Evolutionary conservation across 345 rosid genomes (phyloP), one percentile per base, ranked within the genome.

Genomic region (Melastoma malabathricum): DNA sequence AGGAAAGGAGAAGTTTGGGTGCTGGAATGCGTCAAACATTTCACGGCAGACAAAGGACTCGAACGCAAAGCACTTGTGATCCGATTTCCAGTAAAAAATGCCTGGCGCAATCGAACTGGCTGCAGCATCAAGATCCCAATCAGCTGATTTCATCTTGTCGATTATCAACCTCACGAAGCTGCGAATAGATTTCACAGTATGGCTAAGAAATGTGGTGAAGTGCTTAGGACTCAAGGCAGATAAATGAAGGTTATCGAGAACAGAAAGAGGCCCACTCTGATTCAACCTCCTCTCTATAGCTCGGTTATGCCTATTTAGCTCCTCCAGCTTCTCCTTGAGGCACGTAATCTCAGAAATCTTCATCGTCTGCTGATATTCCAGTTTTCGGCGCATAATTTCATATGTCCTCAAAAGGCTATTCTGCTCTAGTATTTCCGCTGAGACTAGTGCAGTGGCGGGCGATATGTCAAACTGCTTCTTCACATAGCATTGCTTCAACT

Each of bases 351-450:
- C 96, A 1, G 93, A 84, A 15, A 84, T 89, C 68, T 82, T 92
- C 52, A 80, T 82, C 72, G 64, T 73, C 25, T 71, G 17, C 69
- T 92, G 87, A 60, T 82, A 68, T 56, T 88, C 97, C 57, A 83
- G 51, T 62, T 83, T 88, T 76, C 68, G 85, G 59, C 79, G 79
- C 77, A 62, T 73, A 34, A 79, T 67, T 54, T 80, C 74, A 15
- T 79, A 85, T 0, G 78, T 93, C 64, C 75, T 83, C 9, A 62
- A 46, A 3, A 79, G 65, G 61, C 82, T 73, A 65, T 75, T 81
- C 59, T 67, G 83, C 62, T 93, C 99, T 61, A 79, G 77, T 60
- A 85, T 66, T 38, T 93, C 99, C 1, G 95, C 97, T 13, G 60
- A 57, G 34, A 70, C 50, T 47, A 88, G 47, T 4, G 79, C 57